Evolutionary conservation across 495 filamentous ascomycete genomes (phyloP).

Genomic region (Apodospora peruviana): DNA sequence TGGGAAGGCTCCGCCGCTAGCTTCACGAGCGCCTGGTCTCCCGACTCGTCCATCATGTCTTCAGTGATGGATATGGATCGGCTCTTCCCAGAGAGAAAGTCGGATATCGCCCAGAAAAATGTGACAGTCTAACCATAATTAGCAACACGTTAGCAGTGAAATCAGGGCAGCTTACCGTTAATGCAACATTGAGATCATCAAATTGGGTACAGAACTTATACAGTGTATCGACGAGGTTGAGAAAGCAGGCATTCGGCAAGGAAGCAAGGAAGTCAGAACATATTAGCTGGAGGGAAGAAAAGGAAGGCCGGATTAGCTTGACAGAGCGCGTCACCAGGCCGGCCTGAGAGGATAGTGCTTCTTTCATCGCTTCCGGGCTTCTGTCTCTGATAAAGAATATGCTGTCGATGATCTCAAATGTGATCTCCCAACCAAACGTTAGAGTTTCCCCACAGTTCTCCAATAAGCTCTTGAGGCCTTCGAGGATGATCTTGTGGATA

Average conservation of each 20-base stretch:
- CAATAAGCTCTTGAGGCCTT: slow-evolving; percentile 73
- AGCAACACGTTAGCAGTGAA: slow-evolving; percentile 6
- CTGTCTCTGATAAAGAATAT: slow-evolving; percentile 57
- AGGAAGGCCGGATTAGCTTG: slow-evolving; percentile 75
- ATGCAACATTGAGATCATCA: slow-evolving; percentile 90
- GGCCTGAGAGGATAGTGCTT: slow-evolving; percentile 12
- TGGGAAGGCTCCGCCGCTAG: slow-evolving; percentile 46
- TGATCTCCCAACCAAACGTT: slow-evolving; percentile 72
- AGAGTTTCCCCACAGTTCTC: slow-evolving; percentile 87
- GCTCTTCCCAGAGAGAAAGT: slow-evolving; percentile 60
- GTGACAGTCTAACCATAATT: slow-evolving; percentile 62
- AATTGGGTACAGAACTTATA: slow-evolving; percentile 80
- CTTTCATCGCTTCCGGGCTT: slow-evolving; percentile 16
- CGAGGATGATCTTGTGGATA: slow-evolving; percentile 76
- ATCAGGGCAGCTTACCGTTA: slow-evolving; percentile 61
- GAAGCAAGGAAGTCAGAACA: slow-evolving; percentile 88
- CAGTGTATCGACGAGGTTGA: slow-evolving; percentile 81
- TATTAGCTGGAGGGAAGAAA: slow-evolving; percentile 82
- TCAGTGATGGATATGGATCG: slow-evolving; percentile 41
- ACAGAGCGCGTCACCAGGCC: slow-evolving; percentile 54
- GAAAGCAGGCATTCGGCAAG: slow-evolving; percentile 70
- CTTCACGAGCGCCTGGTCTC: slow-evolving; percentile 42
- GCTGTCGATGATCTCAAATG: slow-evolving; percentile 79
- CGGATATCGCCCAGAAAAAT: slow-evolving; percentile 91
- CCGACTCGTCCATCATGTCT: slow-evolving; percentile 44